Percentiles rank a stretch among this genome's conserved stretches.
Conservation (phyloP, 1,284 basidiomycete genomes). For the Rhodofomes roseus region DNA sequence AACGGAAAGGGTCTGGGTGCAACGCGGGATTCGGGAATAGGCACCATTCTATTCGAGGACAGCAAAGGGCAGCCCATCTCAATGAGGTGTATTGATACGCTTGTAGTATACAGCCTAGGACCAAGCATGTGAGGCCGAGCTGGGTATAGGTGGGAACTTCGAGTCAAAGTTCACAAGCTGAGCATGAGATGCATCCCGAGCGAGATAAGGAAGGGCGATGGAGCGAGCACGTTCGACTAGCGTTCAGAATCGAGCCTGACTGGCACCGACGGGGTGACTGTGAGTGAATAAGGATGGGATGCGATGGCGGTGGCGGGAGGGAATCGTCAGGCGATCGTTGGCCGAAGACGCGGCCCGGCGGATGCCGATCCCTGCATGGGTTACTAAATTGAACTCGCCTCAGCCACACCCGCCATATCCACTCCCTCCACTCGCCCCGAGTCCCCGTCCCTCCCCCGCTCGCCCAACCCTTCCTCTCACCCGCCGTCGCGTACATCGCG, state of each 20-base stretch:
- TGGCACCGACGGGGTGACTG: background rate
- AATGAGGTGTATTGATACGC: background rate
- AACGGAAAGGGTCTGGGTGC: background rate
- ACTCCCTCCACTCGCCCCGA: background rate
- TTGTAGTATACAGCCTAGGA: background rate
- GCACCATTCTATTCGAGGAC: background rate
- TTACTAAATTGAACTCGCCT: background rate
- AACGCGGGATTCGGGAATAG: background rate
- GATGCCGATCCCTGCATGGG: background rate
- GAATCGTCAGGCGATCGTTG: slow-evolving; percentile 2
- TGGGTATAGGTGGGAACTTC: background rate
- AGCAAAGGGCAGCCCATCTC: background rate
- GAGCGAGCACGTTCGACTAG: background rate
- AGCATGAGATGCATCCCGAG: background rate
- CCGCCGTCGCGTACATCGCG: background rate
- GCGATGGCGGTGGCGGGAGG: background rate
- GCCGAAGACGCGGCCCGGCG: background rate
- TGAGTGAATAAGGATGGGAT: background rate
- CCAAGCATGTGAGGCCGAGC: background rate
- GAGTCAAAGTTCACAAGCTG: background rate
- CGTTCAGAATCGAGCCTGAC: background rate
- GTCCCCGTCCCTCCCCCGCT: background rate
- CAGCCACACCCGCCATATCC: background rate
- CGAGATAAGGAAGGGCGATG: background rate
- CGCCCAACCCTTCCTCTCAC: background rate